These are phyloP conservation scores for Hamamelis virginiana DNA, from an alignment of 164 flowering plant species.

Conservation along the genomic window DNA sequence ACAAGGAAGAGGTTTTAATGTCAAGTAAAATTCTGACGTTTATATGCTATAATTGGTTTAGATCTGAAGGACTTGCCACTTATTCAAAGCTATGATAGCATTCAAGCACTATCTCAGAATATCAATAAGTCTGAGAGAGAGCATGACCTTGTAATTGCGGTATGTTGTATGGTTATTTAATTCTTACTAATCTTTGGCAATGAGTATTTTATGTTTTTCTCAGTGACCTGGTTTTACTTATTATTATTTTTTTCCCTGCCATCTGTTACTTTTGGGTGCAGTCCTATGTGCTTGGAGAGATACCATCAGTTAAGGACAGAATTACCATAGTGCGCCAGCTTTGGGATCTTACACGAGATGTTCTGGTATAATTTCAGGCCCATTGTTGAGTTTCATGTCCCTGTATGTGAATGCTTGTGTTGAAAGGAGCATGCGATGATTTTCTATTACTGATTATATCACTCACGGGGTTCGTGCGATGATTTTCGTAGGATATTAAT, in stretches of 20 bases:
- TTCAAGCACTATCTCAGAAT: conserved; percentile 56
- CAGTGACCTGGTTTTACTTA: neutral
- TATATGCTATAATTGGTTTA: conserved; percentile 26
- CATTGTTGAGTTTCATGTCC: neutral
- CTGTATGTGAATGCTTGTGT: neutral
- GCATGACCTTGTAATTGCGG: conserved; percentile 97
- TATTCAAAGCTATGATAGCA: conserved; percentile 74
- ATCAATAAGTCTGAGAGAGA: conserved; percentile 64
- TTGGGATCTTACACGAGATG: conserved; percentile 89
- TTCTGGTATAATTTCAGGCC: conserved; percentile 58
- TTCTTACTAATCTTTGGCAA: neutral
- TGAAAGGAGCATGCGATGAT: neutral
- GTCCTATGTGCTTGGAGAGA: conserved; percentile 99
- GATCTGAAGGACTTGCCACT: conserved; percentile 79
- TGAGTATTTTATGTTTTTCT: neutral
- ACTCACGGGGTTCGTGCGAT: too few species aligned
- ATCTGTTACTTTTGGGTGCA: conserved; percentile 30
- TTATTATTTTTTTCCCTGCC: neutral
- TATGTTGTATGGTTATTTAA: conserved; percentile 37
- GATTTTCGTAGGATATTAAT: too few species aligned
- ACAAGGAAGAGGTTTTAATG: too few species aligned
- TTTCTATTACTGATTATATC: neutral
- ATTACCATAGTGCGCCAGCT: conserved; percentile 90
- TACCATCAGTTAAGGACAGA: conserved; percentile 83
- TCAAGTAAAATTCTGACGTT: conserved; percentile 10